Evolutionary conservation across 1,139 yeast genomes (phyloP).

Genomic region (Kluyveromyces sp.): DNA sequence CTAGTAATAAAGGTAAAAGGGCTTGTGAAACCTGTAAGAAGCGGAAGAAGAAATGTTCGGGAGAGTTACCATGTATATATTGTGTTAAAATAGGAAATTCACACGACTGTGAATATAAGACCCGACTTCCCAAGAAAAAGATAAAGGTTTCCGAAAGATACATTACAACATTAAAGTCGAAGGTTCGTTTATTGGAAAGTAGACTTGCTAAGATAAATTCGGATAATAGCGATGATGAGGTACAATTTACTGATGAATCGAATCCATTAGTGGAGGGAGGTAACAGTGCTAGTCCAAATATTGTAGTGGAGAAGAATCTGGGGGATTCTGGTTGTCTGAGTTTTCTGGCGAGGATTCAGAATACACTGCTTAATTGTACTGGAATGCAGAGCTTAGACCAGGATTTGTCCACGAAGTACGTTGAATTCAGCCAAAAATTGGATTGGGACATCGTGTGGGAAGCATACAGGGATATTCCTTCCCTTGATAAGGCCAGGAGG

Average conservation of each 20-base stretch:
- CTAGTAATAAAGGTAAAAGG: neutral
- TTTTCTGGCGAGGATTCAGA: slow-evolving; percentile 10
- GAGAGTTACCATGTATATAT: slow-evolving; percentile 8
- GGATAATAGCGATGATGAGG: neutral
- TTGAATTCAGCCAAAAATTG: slow-evolving; percentile 5
- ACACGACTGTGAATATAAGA: slow-evolving; percentile 10
- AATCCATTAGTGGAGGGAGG: slow-evolving; percentile 1
- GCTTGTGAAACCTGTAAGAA: slow-evolving; percentile 9
- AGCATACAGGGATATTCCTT: slow-evolving; percentile 6
- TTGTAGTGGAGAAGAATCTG: slow-evolving; percentile 1
- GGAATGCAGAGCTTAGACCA: slow-evolving; percentile 4
- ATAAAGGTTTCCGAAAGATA: slow-evolving; percentile 15
- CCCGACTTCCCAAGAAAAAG: slow-evolving; percentile 8
- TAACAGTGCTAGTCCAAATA: neutral
- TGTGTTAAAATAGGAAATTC: slow-evolving; percentile 8
- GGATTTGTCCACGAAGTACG: slow-evolving; percentile 3
- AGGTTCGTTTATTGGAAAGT: slow-evolving; percentile 10
- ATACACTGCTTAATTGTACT: slow-evolving; percentile 7
- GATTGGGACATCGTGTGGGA: slow-evolving; percentile 4
- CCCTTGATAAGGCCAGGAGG: slow-evolving; percentile 9
- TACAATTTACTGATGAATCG: neutral
- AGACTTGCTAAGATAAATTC: slow-evolving; percentile 4
- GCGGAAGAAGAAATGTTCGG: slow-evolving; percentile 8
- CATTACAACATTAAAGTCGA: slow-evolving; percentile 10
- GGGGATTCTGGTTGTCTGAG: slow-evolving; percentile 15